Evolutionary conservation across 1,284 basidiomycete species (phyloP).

Genomic region (Athelia psychrophila): DNA sequence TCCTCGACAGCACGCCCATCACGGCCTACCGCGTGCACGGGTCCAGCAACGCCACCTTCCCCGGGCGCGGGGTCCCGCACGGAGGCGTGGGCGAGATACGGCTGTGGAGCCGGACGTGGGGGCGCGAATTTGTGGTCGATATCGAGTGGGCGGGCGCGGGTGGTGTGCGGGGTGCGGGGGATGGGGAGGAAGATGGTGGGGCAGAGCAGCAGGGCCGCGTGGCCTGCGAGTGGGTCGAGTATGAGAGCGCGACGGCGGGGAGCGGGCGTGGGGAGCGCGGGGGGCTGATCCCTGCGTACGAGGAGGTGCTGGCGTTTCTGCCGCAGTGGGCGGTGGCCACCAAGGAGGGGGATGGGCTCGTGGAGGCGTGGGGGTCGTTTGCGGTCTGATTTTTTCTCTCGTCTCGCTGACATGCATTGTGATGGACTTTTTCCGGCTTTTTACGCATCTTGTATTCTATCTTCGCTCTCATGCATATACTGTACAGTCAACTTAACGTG

Average conservation of each 20-base stretch:
- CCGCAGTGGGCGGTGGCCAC: constrained; percentile 66
- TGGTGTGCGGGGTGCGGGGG: constrained; percentile 17
- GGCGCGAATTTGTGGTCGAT: constrained; percentile 53
- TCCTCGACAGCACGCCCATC: constrained; percentile 51
- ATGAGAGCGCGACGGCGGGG: constrained; percentile 54
- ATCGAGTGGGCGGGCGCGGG: constrained; percentile 34
- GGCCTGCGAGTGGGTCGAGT: constrained; percentile 71
- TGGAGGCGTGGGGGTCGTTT: constrained; percentile 54
- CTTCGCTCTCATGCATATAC: too few species aligned
- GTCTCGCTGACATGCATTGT: too few species aligned
- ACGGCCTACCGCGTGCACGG: constrained; percentile 36
- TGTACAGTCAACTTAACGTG: too few species aligned
- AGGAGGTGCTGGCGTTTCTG: constrained; percentile 64
- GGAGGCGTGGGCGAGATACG: constrained; percentile 43
- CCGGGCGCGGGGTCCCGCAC: constrained; percentile 39
- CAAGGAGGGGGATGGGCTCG: constrained; percentile 58
- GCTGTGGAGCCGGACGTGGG: constrained; percentile 74
- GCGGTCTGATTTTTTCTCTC: constrained; percentile 26
- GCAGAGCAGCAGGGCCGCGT: constrained; percentile 48
- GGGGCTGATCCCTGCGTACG: constrained; percentile 64
- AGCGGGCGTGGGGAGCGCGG: constrained; percentile 22
- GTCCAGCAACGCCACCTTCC: constrained; percentile 30
- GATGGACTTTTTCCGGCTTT: too few species aligned
- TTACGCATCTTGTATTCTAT: too few species aligned
- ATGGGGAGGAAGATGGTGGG: constrained; percentile 4